Evolutionary conservation across 345 rosid genomes (phyloP).

Genomic region (Brassica juncea): DNA sequence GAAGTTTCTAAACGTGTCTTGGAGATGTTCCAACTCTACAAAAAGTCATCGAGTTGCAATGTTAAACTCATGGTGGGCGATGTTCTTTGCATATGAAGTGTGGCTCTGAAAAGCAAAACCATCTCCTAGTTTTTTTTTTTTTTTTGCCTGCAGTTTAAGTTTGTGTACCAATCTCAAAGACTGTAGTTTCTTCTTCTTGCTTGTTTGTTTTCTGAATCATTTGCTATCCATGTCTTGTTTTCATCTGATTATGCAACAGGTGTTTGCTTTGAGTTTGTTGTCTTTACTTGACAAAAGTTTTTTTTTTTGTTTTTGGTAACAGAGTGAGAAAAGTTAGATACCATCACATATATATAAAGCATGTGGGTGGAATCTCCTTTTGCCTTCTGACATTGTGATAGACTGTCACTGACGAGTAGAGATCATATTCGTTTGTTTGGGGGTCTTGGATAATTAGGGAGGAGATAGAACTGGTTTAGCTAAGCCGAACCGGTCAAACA

Average conservation of each 20-base stretch:
- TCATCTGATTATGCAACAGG: too few species aligned
- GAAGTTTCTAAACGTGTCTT: not conserved
- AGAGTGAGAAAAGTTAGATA: too few species aligned
- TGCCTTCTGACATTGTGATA: not conserved
- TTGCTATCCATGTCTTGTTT: too few species aligned
- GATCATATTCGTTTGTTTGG: not conserved
- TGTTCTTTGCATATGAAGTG: not conserved
- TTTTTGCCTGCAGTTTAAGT: not conserved
- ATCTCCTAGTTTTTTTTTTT: not conserved
- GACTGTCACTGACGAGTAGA: not conserved
- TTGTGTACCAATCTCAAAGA: not conserved
- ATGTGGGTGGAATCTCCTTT: not conserved
- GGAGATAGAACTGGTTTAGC: not conserved
- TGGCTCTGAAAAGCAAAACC: not conserved
- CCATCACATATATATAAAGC: not conserved
- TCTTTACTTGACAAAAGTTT: too few species aligned
- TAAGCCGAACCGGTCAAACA: not conserved
- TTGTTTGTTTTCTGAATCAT: too few species aligned
- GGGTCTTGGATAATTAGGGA: not conserved
- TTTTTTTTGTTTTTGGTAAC: too few species aligned
- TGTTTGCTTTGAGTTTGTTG: too few species aligned
- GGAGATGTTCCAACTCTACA: not conserved
- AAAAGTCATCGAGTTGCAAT: not conserved
- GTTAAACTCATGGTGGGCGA: not conserved
- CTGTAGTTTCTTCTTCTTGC: too few species aligned